Conservation (phyloP, 768 basidiomycete species). For the Podaxis pistillaris region DNA sequence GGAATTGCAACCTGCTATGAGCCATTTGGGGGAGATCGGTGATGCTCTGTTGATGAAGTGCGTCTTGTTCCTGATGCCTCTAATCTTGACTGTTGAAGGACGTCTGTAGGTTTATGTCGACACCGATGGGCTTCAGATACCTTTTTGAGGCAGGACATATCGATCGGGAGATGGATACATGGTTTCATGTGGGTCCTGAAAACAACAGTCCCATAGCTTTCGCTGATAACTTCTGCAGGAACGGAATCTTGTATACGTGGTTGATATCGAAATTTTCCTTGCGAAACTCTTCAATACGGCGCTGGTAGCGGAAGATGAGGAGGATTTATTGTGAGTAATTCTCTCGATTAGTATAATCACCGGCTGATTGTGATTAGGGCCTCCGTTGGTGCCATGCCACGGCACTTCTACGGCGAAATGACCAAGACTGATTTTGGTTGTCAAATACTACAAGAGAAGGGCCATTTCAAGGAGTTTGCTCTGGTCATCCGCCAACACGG, state of each 20-base stretch:
- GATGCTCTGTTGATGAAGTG: slow-evolving; percentile 87
- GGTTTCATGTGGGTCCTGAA: slow-evolving; percentile 76
- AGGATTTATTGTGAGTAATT: slow-evolving; percentile 52
- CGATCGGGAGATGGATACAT: slow-evolving; percentile 91
- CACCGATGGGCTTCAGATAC: slow-evolving; percentile 88
- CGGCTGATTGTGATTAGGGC: slow-evolving; percentile 37
- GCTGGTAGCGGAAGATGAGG: slow-evolving; percentile 59
- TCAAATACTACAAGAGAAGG: slow-evolving; percentile 84
- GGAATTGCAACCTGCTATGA: slow-evolving; percentile 91
- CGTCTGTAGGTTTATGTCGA: slow-evolving; percentile 84
- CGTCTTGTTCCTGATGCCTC: slow-evolving; percentile 21
- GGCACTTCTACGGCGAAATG: slow-evolving; percentile 98
- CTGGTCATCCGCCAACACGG: slow-evolving; percentile 88
- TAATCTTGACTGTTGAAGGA: neutral
- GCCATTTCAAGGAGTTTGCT: slow-evolving; percentile 88
- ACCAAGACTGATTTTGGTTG: slow-evolving; percentile 95
- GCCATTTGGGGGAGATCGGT: slow-evolving; percentile 92
- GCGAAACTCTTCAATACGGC: slow-evolving; percentile 69
- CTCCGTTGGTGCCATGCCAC: slow-evolving; percentile 85
- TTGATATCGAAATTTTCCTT: slow-evolving; percentile 91
- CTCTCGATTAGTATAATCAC: neutral
- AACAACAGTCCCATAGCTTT: neutral
- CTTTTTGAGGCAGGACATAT: slow-evolving; percentile 91
- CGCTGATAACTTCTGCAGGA: slow-evolving; percentile 51
- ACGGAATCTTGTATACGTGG: slow-evolving; percentile 89